Percentiles rank a stretch among this genome's conserved stretches.
Evolutionary conservation across 2,329 filamentous ascomycete genomes (phyloP).

Genomic region (Lasiodiplodia sp.): DNA sequence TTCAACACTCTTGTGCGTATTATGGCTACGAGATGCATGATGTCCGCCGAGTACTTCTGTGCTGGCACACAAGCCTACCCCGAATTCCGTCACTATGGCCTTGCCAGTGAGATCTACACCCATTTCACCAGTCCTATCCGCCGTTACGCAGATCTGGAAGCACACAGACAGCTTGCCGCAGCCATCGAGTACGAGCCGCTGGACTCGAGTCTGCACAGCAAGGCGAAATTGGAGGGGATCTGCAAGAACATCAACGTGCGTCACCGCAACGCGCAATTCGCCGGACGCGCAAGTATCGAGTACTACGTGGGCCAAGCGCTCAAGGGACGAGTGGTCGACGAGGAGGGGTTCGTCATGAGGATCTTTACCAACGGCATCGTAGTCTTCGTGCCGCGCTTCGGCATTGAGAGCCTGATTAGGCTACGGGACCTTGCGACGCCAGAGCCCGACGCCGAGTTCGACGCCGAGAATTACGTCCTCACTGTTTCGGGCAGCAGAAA

Average conservation of each 20-base stretch:
- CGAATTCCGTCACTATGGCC: slow-evolving; percentile 95
- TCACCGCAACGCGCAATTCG: slow-evolving; percentile 96
- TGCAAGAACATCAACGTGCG: slow-evolving; percentile 99
- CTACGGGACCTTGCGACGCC: slow-evolving; percentile 80
- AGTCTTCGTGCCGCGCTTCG: slow-evolving; percentile 93
- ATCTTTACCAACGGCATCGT: slow-evolving; percentile 98
- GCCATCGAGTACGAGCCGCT: slow-evolving; percentile 91
- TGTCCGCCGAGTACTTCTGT: slow-evolving; percentile 98
- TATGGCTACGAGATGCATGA: slow-evolving; percentile 98
- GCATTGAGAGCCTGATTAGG: slow-evolving; percentile 90
- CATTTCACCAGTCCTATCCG: slow-evolving; percentile 98
- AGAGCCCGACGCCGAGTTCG: slow-evolving; percentile 80
- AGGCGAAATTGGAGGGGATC: slow-evolving; percentile 85
- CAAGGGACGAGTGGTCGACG: slow-evolving; percentile 76
- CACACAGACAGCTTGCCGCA: slow-evolving; percentile 91
- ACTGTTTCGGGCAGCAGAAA: slow-evolving; percentile 64
- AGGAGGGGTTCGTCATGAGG: slow-evolving; percentile 96
- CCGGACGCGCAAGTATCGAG: slow-evolving; percentile 90
- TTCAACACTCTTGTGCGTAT: slow-evolving; percentile 99
- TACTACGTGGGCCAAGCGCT: slow-evolving; percentile 98
- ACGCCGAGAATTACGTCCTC: slow-evolving; percentile 84
- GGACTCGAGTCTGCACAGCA: slow-evolving; percentile 81
- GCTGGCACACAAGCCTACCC: slow-evolving; percentile 90
- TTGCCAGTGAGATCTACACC: slow-evolving; percentile 96
- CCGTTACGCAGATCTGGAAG: slow-evolving; percentile 95